A percentile compares a stretch with the other conserved stretches of the same genome.
These are phyloP conservation scores for Tuber umbilicatum DNA, from an alignment of 495 filamentous ascomycete species.

Conservation along the genomic window DNA sequence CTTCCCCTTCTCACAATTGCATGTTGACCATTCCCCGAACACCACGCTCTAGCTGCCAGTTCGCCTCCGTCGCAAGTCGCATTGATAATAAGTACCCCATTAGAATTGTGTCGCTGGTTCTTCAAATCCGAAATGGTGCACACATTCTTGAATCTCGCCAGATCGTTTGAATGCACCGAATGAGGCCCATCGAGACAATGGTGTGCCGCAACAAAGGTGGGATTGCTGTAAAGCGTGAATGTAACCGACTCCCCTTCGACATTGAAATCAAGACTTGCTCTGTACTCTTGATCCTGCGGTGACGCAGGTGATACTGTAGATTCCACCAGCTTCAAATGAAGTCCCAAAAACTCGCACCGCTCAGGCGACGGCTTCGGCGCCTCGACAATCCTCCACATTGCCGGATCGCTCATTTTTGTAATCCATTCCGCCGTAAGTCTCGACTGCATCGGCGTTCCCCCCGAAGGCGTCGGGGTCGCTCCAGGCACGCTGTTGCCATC, in stretches of 20 bases:
- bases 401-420: not conserved
- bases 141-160: not conserved
- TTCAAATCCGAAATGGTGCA: not conserved
- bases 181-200: not conserved
- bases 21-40: not conserved
- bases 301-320: not conserved
- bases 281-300: not conserved
- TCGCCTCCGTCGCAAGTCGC: not conserved
- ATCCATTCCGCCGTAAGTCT: not conserved
- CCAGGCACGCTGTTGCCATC: not conserved
- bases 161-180: not conserved
- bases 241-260: not conserved
- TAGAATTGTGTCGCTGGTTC: not conserved
- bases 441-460: not conserved
- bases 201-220: not conserved
- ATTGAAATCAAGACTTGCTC: not conserved
- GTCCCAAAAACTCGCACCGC: not conserved
- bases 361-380: not conserved
- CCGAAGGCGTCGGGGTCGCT: not conserved
- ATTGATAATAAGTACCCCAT: not conserved
- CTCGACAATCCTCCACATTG: conserved; percentile 1
- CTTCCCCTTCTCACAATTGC: not conserved
- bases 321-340: not conserved
- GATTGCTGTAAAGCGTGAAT: conserved; percentile 1
- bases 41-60: not conserved